These are phyloP conservation scores for Dactylellina leptospora DNA, from an alignment of 2,329 filamentous ascomycete genomes.

Conservation along the genomic window DNA sequence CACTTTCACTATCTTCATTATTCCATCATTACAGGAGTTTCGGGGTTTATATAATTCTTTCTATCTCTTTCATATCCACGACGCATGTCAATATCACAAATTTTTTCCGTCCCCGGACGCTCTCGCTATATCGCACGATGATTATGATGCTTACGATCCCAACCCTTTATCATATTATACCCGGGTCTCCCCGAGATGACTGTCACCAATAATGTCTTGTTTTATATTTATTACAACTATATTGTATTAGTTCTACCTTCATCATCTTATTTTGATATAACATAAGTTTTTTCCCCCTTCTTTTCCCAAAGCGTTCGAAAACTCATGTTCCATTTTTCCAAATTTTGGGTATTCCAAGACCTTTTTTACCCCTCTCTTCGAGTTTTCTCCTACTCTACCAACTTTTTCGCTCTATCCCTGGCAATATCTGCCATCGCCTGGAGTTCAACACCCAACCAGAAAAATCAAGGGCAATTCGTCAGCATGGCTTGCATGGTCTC, in stretches of 20 bases:
- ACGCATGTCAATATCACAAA: conserved; percentile 6
- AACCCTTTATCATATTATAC: conserved; percentile 29
- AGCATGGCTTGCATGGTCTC: conserved; percentile 38
- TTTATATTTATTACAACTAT: conserved; percentile 41
- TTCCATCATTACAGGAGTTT: conserved; percentile 41
- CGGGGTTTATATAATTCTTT: conserved; percentile 1
- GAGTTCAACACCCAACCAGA: conserved; percentile 47
- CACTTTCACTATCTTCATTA: conserved; percentile 2
- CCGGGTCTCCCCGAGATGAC: conserved; percentile 13
- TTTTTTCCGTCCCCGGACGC: neutral
- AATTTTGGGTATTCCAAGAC: neutral
- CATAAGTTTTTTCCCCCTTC: conserved; percentile 3
- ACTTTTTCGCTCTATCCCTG: conserved; percentile 56
- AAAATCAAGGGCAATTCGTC: conserved; percentile 20
- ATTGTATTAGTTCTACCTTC: neutral
- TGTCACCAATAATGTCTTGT: conserved; percentile 34
- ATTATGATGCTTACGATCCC: conserved; percentile 46
- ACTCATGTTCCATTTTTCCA: neutral
- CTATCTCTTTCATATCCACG: conserved; percentile 10
- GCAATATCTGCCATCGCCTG: conserved; percentile 58
- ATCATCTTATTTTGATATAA: neutral
- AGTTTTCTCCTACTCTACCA: conserved; percentile 21
- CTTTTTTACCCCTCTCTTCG: neutral
- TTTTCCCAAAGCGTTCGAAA: neutral
- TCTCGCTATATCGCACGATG: conserved; percentile 34